phyloP scores from a whole-genome alignment of 2,329 filamentous ascomycete species.

The Ramichloridium luteum region DNA sequence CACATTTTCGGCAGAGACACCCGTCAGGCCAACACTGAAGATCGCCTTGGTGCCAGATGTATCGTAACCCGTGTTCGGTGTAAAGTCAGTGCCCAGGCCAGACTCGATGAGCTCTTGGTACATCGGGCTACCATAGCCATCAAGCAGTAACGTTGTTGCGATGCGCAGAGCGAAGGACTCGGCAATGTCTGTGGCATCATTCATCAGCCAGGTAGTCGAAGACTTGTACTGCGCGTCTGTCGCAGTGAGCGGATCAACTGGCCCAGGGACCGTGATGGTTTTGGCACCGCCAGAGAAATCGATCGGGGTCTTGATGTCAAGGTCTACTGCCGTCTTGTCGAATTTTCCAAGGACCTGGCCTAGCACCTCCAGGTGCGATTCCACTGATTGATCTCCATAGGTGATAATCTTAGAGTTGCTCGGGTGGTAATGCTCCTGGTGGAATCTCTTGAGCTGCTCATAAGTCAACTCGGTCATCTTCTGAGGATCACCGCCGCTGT shows the following conservation, averaged over 20 bases:
- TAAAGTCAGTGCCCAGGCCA: constrained; percentile 84
- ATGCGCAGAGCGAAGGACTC: constrained; percentile 82
- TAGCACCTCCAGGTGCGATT: constrained; percentile 68
- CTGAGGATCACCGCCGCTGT: constrained; percentile 90
- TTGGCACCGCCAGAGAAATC: constrained; percentile 54
- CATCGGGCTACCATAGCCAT: constrained; percentile 88
- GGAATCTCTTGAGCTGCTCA: constrained; percentile 76
- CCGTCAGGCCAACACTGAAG: constrained; percentile 82
- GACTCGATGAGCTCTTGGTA: constrained; percentile 82
- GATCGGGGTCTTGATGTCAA: constrained; percentile 64
- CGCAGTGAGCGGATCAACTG: constrained; percentile 75
- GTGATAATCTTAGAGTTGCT: constrained; percentile 95
- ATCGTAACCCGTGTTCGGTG: constrained; percentile 88
- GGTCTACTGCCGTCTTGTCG: constrained; percentile 55
- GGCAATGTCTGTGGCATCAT: constrained; percentile 67
- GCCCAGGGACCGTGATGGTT: constrained; percentile 62
- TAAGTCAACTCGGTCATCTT: constrained; percentile 95
- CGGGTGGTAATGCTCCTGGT: constrained; percentile 87
- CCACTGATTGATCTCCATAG: constrained; percentile 83
- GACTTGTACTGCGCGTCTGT: constrained; percentile 85
- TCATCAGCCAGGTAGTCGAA: constrained; percentile 83
- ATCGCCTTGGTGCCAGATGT: constrained; percentile 63
- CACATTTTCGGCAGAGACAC: constrained; percentile 72
- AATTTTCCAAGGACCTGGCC: constrained; percentile 64
- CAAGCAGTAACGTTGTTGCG: constrained; percentile 71